Evolutionary conservation across 2,329 filamentous ascomycete species (phyloP).

Genomic region (Xylariomycetidae sp.): DNA sequence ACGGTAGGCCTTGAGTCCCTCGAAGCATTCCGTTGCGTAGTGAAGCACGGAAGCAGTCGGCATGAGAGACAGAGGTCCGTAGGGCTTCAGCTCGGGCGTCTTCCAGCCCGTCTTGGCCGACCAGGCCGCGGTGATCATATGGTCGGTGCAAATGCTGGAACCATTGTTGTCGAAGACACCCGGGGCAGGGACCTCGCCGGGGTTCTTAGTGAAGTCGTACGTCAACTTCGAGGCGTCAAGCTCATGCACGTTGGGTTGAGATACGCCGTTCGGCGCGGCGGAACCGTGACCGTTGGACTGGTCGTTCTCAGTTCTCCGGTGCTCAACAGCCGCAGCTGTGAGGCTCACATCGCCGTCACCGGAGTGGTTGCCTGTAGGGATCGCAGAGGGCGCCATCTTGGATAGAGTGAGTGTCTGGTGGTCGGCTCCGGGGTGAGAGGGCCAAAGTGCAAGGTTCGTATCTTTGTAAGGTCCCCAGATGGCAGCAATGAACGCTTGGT

Average conservation of each 20-base stretch:
- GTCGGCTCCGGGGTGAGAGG: no score
- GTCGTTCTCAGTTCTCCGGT: conserved; percentile 36
- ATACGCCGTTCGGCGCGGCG: conserved; percentile 23
- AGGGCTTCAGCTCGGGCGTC: conserved; percentile 58
- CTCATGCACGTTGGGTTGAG: conserved; percentile 45
- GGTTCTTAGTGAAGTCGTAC: conserved; percentile 34
- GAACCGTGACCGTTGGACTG: conserved; percentile 20
- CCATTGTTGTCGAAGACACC: conserved; percentile 30
- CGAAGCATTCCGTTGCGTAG: conserved; percentile 74
- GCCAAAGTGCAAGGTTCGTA: no score
- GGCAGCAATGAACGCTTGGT: no score
- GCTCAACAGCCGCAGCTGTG: conserved; percentile 44
- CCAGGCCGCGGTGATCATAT: conserved; percentile 73
- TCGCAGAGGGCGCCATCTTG: conserved; percentile 43
- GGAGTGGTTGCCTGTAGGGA: conserved; percentile 31
- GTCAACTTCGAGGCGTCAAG: conserved; percentile 58
- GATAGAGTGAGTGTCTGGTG: conserved; percentile 1
- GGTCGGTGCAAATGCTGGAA: conserved; percentile 64
- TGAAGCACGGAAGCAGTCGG: conserved; percentile 65
- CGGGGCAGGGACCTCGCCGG: conserved; percentile 21
- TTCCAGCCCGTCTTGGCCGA: conserved; percentile 55
- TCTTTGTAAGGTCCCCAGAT: no score
- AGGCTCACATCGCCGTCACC: conserved; percentile 44
- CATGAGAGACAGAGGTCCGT: conserved; percentile 59
- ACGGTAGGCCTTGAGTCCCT: conserved; percentile 67